Evolutionary conservation across 1,284 basidiomycete genomes (phyloP).

Genomic region (Austroboletus rostrupii): DNA sequence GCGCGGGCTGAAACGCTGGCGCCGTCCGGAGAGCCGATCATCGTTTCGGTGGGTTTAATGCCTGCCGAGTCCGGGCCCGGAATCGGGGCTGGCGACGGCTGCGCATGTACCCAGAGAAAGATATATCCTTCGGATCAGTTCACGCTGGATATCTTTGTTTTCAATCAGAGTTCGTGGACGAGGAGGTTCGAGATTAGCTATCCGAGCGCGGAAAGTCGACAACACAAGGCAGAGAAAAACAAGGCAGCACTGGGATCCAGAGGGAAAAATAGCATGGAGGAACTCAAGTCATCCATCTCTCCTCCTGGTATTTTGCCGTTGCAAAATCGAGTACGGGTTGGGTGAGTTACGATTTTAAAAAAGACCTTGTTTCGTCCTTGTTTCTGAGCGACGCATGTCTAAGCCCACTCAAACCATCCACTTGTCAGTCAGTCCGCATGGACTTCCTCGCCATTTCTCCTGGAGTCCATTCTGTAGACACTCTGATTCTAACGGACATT

Average conservation of each 20-base stretch:
- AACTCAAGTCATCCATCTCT: constrained; percentile 35
- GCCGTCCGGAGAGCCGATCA: constrained; percentile 50
- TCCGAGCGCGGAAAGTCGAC: constrained; percentile 47
- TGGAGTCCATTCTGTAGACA: constrained; percentile 76
- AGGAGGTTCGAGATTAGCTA: constrained; percentile 74
- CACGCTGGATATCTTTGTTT: constrained; percentile 83
- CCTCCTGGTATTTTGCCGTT: constrained; percentile 69
- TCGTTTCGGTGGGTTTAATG: constrained; percentile 73
- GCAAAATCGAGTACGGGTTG: constrained; percentile 79
- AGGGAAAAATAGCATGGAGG: constrained; percentile 16
- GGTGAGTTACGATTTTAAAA: constrained; percentile 44
- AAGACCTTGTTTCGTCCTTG: neutral
- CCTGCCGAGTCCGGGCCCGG: constrained; percentile 19
- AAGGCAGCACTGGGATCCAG: constrained; percentile 6
- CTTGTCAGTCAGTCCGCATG: constrained; percentile 85
- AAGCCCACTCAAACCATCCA: constrained; percentile 75
- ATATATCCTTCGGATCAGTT: constrained; percentile 76
- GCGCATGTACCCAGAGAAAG: constrained; percentile 33
- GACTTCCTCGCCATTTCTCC: constrained; percentile 77
- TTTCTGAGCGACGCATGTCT: constrained; percentile 9
- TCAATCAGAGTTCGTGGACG: constrained; percentile 77
- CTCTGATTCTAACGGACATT: constrained; percentile 68
- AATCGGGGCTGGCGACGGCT: constrained; percentile 10
- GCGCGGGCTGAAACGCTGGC: constrained; percentile 23
- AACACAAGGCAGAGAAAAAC: constrained; percentile 38